Evolutionary conservation across 306 rosid genomes (phyloP).

Genomic region (Arachis stenosperma): DNA sequence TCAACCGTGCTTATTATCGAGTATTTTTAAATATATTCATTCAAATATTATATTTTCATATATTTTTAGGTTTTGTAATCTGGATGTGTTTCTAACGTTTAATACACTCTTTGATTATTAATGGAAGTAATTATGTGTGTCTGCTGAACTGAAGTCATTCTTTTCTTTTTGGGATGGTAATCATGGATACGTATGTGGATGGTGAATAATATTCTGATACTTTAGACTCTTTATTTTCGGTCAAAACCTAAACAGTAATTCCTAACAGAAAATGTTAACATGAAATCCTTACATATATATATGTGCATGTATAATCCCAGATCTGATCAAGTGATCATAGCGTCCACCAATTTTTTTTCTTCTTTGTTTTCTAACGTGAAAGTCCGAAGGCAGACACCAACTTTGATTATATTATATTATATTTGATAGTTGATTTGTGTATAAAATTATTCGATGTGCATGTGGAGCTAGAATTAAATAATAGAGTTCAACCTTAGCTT

Average conservation of each 20-base stretch:
- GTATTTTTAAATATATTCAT: no score
- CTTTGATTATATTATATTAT: neutral
- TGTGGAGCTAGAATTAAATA: neutral
- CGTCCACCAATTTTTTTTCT: no score
- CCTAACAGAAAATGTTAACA: neutral
- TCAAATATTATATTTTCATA: no score
- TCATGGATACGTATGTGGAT: neutral
- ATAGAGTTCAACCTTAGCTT: neutral
- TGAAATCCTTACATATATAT: neutral
- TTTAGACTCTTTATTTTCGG: neutral
- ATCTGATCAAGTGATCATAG: no score
- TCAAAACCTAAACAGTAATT: neutral
- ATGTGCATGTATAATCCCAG: no score
- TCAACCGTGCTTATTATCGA: no score
- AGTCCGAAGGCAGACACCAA: neutral
- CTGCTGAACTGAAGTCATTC: neutral
- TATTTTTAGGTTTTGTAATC: neutral
- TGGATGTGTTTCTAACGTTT: constrained; percentile 5
- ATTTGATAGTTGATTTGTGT: neutral
- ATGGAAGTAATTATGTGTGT: constrained; percentile 1
- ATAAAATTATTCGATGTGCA: no score
- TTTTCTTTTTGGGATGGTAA: neutral
- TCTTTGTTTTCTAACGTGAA: neutral
- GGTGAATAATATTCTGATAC: neutral
- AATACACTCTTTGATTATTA: neutral